Evolutionary conservation across 2,329 filamentous ascomycete species (phyloP).

Genomic region (Mollisiaceae sp.): DNA sequence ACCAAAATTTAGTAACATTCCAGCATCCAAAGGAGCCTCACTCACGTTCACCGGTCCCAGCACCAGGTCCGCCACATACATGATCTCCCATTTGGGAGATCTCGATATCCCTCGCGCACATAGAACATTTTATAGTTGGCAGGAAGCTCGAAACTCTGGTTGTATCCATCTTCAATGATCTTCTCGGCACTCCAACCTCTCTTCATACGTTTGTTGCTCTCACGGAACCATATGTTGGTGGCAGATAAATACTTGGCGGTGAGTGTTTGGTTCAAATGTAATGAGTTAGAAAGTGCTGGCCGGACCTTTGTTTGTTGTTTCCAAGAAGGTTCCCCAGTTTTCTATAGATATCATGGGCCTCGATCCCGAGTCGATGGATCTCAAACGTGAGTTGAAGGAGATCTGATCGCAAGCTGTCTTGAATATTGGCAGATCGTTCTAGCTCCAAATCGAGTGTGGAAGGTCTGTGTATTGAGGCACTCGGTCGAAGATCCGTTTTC

Average conservation of each 20-base stretch:
- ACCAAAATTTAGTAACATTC: slow-evolving; percentile 19
- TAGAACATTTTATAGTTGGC: slow-evolving; percentile 87
- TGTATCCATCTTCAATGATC: slow-evolving; percentile 35
- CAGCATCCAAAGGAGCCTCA: slow-evolving; percentile 1
- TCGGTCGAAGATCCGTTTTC: not conserved
- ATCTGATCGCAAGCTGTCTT: slow-evolving; percentile 11
- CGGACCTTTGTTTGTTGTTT: slow-evolving; percentile 19
- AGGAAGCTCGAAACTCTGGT: slow-evolving; percentile 68
- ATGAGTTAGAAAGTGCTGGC: slow-evolving; percentile 13
- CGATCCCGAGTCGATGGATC: slow-evolving; percentile 6
- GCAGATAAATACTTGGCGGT: slow-evolving; percentile 23
- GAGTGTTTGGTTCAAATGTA: slow-evolving; percentile 15
- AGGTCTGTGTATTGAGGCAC: slow-evolving; percentile 9
- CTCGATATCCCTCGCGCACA: slow-evolving; percentile 77
- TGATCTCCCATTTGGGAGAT: slow-evolving; percentile 89
- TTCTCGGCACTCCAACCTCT: slow-evolving; percentile 20
- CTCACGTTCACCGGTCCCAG: slow-evolving; percentile 54
- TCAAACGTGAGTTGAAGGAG: slow-evolving; percentile 10
- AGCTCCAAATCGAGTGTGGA: not conserved
- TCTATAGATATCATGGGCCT: slow-evolving; percentile 12
- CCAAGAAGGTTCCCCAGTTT: slow-evolving; percentile 9
- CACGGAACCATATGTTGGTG: slow-evolving; percentile 29
- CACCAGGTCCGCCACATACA: slow-evolving; percentile 63
- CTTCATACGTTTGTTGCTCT: slow-evolving; percentile 17
- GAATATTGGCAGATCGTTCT: slow-evolving; percentile 7